phyloP scores from a whole-genome alignment of 441 rosid species.

The Populus hybrid region DNA sequence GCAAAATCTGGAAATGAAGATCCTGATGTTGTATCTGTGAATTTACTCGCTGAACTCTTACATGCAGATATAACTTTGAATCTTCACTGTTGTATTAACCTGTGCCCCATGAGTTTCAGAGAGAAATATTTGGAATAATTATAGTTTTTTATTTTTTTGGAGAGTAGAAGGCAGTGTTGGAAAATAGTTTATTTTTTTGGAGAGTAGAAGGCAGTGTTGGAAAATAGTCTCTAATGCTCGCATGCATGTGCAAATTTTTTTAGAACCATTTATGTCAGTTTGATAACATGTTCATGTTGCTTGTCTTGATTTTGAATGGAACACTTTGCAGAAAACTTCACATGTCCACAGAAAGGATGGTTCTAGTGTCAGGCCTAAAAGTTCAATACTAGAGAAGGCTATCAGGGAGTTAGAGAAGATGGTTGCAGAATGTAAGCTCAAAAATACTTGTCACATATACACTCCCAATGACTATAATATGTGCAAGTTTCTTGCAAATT shows the following conservation, averaged over 20 bases:
- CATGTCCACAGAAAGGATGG: conserved; percentile 57
- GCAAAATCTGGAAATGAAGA: conserved; percentile 10
- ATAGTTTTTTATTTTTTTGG: neutral
- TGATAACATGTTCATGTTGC: neutral
- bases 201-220: neutral
- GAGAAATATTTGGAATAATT: neutral
- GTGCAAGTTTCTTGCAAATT: conserved; percentile 10
- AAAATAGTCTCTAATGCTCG: neutral
- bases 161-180: neutral
- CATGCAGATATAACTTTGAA: neutral
- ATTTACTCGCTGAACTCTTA: neutral
- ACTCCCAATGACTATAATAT: conserved; percentile 11
- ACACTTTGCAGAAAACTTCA: conserved; percentile 51
- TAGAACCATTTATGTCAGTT: conserved; percentile 3
- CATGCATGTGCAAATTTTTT: conserved; percentile 1
- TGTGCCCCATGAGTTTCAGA: neutral
- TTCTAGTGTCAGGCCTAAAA: conserved; percentile 56
- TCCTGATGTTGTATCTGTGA: neutral
- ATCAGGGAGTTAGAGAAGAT: conserved; percentile 87
- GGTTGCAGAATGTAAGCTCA: conserved; percentile 86
- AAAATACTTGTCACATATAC: conserved; percentile 12
- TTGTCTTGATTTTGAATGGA: conserved; percentile 24
- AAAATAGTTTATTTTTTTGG: neutral
- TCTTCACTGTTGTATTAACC: neutral
- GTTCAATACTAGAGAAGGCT: conserved; percentile 76